Base-by-base conservation (phyloP, 768 basidiomycete genomes). In the Wakefieldia striispora region DNA sequence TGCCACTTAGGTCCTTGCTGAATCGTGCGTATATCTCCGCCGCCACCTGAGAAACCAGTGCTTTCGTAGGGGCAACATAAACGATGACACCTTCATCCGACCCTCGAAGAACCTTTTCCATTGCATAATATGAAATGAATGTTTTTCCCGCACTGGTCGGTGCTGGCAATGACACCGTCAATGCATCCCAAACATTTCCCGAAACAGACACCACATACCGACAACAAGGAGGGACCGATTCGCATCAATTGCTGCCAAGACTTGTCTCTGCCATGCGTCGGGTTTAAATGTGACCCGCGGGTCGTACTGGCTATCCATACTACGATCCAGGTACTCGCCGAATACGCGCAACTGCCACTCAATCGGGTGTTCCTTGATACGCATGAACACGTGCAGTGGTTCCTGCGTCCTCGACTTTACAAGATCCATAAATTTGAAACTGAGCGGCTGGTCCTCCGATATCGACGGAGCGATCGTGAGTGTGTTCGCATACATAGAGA, bases 101-200 rank as follows among this genome's bases (percentile, higher is more conserved):
- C 35, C 70, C 71, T 47, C 81, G 70, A 3, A 88, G 67, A 13
- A 86, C 70, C 53, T 78, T 77, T 61, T 86, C 84, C 86, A 88
- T 88, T 0, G 87, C 86, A 55, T 87, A 87, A 63, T 76, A 88
- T 3, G 83, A 84, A 37, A 88, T 86, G 59, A 88, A 88, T 0
- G 86, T 88, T 64, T 88, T 88, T 24, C 86, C 84, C 1, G 84
- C 84, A 63, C 82, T 83, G 1, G 83, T 86, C 1, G 84, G 84
- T 3, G 83, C 83, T 85, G 56, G 4, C 37, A 6, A 29, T 43
- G 11, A 34, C 26, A 14, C 26, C 7, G 20, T 61, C 27, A 55
- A 21, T 42, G 33, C 19, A 43, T 4, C n/a, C 0, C 4, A 37
- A 23, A 33, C 29, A 4, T 4, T 26, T 12, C 19, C 46, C 29